Conservation (phyloP, 352 stramenopile genomes). For the Plasmopara halstedii region DNA sequence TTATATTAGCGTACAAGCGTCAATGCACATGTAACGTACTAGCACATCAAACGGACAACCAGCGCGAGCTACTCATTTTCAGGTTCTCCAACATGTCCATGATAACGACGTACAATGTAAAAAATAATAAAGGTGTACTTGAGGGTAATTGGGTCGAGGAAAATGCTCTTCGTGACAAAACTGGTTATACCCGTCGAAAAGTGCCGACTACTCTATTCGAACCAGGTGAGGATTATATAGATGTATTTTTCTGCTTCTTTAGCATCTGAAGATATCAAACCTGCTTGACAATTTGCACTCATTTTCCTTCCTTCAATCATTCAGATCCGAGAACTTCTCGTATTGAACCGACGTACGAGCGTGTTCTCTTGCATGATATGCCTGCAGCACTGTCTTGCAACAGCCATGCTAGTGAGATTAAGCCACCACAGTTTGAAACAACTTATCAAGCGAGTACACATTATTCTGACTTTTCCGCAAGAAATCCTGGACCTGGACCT, state of each 20-base stretch:
- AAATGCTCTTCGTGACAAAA: conserved; percentile 49
- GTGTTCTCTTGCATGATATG: conserved; percentile 38
- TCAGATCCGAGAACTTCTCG: conserved; percentile 37
- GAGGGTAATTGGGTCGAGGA: conserved; percentile 85
- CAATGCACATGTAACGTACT: neutral
- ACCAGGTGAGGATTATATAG: conserved; percentile 13
- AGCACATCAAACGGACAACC: neutral
- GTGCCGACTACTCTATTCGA: conserved; percentile 29
- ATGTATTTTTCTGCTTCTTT: neutral
- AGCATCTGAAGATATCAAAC: neutral
- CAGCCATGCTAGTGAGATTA: conserved; percentile 20
- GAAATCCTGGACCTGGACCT: conserved; percentile 20
- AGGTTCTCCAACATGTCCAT: conserved; percentile 15
- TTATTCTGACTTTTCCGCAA: conserved; percentile 36
- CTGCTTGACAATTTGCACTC: neutral
- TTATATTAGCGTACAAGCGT: neutral
- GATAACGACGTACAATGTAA: conserved; percentile 75
- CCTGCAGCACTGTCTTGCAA: conserved; percentile 18
- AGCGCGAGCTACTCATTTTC: no score
- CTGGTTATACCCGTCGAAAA: conserved; percentile 51
- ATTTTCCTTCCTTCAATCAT: no score
- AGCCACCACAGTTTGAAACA: conserved; percentile 37
- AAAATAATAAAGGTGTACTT: conserved; percentile 63
- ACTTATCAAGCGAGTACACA: conserved; percentile 45
- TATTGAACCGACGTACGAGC: conserved; percentile 38